Percentiles rank a stretch among this genome's conserved stretches.
These are phyloP conservation scores for Cyphellophora attinorum DNA, from an alignment of 2,329 filamentous ascomycete species.

Conservation along the genomic window DNA sequence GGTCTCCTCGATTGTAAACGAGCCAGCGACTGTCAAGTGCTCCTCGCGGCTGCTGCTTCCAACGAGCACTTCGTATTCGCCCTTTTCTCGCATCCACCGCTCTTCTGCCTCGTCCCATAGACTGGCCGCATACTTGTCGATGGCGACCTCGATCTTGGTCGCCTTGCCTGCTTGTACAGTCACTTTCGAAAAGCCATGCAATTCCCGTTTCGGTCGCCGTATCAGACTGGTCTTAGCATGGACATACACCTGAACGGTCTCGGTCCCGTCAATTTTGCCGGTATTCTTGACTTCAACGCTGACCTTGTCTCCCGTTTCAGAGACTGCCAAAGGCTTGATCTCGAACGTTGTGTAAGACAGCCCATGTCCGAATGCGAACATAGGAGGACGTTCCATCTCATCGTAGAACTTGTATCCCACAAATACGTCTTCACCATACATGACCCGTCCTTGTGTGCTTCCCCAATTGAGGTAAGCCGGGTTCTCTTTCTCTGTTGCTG, in stretches of 20 bases:
- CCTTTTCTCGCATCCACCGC: constrained; percentile 30
- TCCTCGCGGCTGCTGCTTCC: constrained; percentile 21
- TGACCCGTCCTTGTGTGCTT: constrained; percentile 58
- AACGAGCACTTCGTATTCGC: constrained; percentile 28
- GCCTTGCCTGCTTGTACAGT: constrained; percentile 27
- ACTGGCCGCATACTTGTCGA: constrained; percentile 28
- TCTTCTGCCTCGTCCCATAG: constrained; percentile 33
- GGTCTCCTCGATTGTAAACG: constrained; percentile 3
- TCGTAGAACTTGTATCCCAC: constrained; percentile 75
- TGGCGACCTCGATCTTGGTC: constrained; percentile 20
- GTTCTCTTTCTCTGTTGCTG: constrained; percentile 55
- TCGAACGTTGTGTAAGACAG: constrained; percentile 65
- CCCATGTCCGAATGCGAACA: constrained; percentile 71
- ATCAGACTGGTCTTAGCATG: neutral
- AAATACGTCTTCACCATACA: constrained; percentile 73
- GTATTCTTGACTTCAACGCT: constrained; percentile 4
- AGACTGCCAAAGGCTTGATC: neutral
- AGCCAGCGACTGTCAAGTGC: constrained; percentile 19
- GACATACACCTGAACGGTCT: constrained; percentile 9
- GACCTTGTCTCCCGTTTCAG: neutral
- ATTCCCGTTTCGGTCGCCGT: constrained; percentile 31
- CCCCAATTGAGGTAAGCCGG: constrained; percentile 66
- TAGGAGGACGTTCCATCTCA: constrained; percentile 48
- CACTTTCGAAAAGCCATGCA: constrained; percentile 36
- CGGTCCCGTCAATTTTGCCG: constrained; percentile 4